Evolutionary conservation across 305 asterid species (phyloP).

Genomic region (Ajuga reptans): DNA sequence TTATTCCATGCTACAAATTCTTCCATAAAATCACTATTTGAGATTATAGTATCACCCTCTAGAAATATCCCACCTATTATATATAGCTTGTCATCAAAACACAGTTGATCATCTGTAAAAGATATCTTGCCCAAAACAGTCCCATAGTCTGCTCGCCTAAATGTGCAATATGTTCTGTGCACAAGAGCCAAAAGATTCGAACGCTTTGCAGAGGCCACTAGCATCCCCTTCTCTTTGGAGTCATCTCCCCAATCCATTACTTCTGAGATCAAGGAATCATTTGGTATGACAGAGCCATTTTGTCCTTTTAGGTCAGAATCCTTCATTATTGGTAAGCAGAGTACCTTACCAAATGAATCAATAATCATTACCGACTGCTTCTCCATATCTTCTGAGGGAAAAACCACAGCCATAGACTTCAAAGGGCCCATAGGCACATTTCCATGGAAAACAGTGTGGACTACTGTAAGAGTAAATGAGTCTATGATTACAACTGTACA

Average conservation of each 20-base stretch:
- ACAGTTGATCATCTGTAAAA: conserved; percentile 54
- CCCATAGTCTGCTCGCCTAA: conserved; percentile 54
- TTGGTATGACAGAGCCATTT: conserved; percentile 28
- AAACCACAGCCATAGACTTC: conserved; percentile 59
- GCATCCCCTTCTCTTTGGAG: conserved; percentile 36
- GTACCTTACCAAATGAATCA: conserved; percentile 70
- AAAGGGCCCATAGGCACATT: conserved; percentile 64
- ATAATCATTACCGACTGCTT: conserved; percentile 60
- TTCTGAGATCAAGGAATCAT: conserved; percentile 37
- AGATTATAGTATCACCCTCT: conserved; percentile 35
- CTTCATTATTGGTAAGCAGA: conserved; percentile 51
- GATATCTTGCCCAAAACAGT: conserved; percentile 53
- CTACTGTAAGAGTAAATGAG: conserved; percentile 63
- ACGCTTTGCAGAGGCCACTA: conserved; percentile 49
- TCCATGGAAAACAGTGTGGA: conserved; percentile 84
- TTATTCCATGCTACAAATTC: conserved; percentile 73
- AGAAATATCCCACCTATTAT: conserved; percentile 62
- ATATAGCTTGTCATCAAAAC: conserved; percentile 40
- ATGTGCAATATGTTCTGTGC: conserved; percentile 59
- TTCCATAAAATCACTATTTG: conserved; percentile 36
- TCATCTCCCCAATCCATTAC: conserved; percentile 47
- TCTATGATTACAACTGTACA: conserved; percentile 67
- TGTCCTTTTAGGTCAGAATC: conserved; percentile 42
- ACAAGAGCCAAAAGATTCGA: conserved; percentile 61
- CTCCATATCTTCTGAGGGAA: conserved; percentile 46